phyloP scores from a whole-genome alignment of 2,329 filamentous ascomycete species.

The Talaromyces sp. region DNA sequence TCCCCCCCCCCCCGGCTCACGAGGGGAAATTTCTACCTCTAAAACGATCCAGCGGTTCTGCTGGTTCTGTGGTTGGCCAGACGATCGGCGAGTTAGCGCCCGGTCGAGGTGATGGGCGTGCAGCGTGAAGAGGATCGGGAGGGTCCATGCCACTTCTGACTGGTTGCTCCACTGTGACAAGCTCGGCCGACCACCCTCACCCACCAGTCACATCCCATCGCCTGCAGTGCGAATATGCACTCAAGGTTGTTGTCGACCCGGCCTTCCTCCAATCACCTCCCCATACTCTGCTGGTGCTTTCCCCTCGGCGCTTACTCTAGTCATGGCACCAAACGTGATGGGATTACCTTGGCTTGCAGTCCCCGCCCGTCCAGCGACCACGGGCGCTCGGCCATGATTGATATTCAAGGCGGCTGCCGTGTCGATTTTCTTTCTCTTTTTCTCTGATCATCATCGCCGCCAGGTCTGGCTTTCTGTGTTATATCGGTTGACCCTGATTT shows the following conservation, averaged over 20 bases:
- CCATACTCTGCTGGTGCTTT: slow-evolving; percentile 8
- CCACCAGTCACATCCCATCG: slow-evolving; percentile 29
- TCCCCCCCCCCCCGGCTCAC: neutral
- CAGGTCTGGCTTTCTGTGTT: slow-evolving; percentile 15
- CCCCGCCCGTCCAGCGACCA: slow-evolving; percentile 23
- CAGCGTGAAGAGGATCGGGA: slow-evolving; percentile 16
- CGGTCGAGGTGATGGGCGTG: slow-evolving; percentile 26
- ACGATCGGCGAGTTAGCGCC: slow-evolving; percentile 35
- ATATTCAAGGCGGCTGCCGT: slow-evolving; percentile 32
- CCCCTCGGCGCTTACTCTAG: slow-evolving; percentile 36
- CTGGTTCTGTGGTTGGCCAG: slow-evolving; percentile 32
- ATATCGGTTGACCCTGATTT: slow-evolving; percentile 35
- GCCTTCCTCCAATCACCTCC: slow-evolving; percentile 22
- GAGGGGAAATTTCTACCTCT: neutral
- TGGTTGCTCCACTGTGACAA: slow-evolving; percentile 39
- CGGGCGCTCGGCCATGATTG: slow-evolving; percentile 27
- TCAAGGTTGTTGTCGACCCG: slow-evolving; percentile 6
- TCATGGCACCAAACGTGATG: slow-evolving; percentile 22
- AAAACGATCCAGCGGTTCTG: slow-evolving; percentile 28
- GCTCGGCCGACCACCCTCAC: slow-evolving; percentile 26
- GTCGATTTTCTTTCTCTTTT: slow-evolving; percentile 22
- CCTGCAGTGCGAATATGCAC: slow-evolving; percentile 21
- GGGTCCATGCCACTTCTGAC: slow-evolving; percentile 17
- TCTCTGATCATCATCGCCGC: slow-evolving; percentile 23
- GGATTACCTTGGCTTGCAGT: slow-evolving; percentile 23